Conservation (phyloP, 1,139 yeast species). For the Spencermartinsiella ligniputridi region DNA sequence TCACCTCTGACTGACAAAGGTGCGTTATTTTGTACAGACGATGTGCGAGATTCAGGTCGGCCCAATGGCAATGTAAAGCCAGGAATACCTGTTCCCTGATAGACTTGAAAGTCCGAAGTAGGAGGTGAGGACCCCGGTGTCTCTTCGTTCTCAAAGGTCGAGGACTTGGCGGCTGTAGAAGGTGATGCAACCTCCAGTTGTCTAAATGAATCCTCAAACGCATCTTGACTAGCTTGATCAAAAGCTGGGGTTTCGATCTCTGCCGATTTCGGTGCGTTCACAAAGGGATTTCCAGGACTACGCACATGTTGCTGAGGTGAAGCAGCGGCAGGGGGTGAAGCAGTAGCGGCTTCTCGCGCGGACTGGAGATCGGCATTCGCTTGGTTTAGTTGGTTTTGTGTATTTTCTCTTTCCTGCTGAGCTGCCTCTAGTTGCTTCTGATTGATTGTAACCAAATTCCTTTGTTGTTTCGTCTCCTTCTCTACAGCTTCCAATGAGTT, state of each 20-base stretch:
- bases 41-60: conserved; percentile 77
- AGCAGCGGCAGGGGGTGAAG: conserved; percentile 10
- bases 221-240: conserved; percentile 12
- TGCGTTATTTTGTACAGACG: conserved; percentile 89
- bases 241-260: conserved; percentile 24
- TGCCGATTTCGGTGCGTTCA: conserved; percentile 9
- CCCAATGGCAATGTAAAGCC: conserved; percentile 47
- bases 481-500: conserved; percentile 49
- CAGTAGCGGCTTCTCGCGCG: conserved; percentile 25
- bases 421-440: conserved; percentile 64
- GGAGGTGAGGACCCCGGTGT: conserved; percentile 58
- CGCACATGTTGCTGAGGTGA: conserved; percentile 9
- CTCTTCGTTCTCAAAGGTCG: conserved; percentile 41
- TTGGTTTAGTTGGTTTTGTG: conserved; percentile 42
- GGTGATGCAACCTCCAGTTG: conserved; percentile 28
- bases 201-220: conserved; percentile 28
- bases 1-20: conserved; percentile 85
- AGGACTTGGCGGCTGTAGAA: conserved; percentile 36
- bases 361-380: conserved; percentile 40
- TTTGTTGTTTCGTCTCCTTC: conserved; percentile 54
- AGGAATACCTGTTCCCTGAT: conserved; percentile 33
- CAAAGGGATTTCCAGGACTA: conserved; percentile 27
- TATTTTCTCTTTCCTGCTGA: conserved; percentile 23
- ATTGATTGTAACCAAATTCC: conserved; percentile 60
- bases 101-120: conserved; percentile 39